Conservation (phyloP, 352 stramenopile species). For the Pythium aquatile region DNA sequence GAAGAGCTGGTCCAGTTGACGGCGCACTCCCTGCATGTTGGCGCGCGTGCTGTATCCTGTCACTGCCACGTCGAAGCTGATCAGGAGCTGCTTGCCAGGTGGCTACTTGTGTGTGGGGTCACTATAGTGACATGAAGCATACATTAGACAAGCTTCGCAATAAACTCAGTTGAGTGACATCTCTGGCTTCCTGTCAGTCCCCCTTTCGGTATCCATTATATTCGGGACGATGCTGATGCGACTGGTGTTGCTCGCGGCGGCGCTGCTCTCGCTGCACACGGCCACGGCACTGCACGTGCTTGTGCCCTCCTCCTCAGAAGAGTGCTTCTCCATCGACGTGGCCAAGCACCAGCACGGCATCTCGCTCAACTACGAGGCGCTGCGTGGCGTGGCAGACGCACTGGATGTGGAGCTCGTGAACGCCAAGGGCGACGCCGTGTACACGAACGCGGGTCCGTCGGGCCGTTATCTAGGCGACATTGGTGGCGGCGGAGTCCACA, state of each 20-base stretch:
- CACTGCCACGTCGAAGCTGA: conserved; percentile 5
- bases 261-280: conserved; percentile 15
- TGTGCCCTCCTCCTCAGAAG: conserved; percentile 37
- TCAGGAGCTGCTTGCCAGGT: not conserved
- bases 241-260: conserved; percentile 25
- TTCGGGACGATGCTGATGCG: conserved; percentile 6
- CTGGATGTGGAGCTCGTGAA: conserved; percentile 67
- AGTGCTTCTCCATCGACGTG: conserved; percentile 78
- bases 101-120: not conserved
- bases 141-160: not conserved
- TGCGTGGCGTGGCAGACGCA: conserved; percentile 69
- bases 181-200: conserved; percentile 8
- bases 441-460: conserved; percentile 45
- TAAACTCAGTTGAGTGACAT: conserved; percentile 9
- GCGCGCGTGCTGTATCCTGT: not conserved
- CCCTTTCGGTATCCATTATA: not conserved
- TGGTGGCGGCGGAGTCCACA: conserved; percentile 53
- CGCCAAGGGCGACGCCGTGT: conserved; percentile 56
- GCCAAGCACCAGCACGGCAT: conserved; percentile 78
- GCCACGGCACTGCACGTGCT: conserved; percentile 45
- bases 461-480: conserved; percentile 62
- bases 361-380: conserved; percentile 84
- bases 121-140: not conserved
- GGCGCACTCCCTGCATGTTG: conserved; percentile 52
- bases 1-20: conserved; percentile 83